Evolutionary conservation across 208 protist species (phyloP), one percentile per base, ranked within the genome.

Genomic region (Crithidia bombi): DNA sequence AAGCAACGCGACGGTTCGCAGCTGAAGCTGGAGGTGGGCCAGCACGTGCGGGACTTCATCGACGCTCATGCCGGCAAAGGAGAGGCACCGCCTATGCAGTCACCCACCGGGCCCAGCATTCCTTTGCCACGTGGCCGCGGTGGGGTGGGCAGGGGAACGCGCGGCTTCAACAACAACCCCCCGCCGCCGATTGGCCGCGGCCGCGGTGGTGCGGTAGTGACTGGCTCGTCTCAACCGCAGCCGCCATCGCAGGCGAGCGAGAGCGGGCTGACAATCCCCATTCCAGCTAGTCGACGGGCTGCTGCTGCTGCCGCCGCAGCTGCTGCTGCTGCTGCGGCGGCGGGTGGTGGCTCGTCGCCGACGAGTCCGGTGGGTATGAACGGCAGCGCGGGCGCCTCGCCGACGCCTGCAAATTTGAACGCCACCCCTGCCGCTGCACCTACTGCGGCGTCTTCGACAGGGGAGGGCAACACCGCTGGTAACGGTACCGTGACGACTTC

Each of bases 1-100:
- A 89, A 73, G 59, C 81, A 85, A 72, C 72, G 73, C 19, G 81
- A 90, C 77, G 88, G 85, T 32, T 73, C 78, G 19, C 75, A 75
- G 33, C 54, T 93, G 44, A 87, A 85, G 65, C 78, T 75, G 19
- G 85, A 87, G 47, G 71, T 87, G 17, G 88, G 82, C 52, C 68
- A 73, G n/a, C 70, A 73, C 33, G 66, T 88, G 43, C 85, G 79
- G 43, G 75, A 89, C 28, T 62, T 89, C 33, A 78, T 81, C 32
- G 74, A 87, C 39, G 62, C 59, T 14, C 44, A 73, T n/a, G 30
- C 41, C 11, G 23, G 39, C 28, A 71, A 63, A 54, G 55, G 17
- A 7, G 67, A 73, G 43, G 33, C 44, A 6, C 14, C n/a, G 17
- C 44, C 44, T n/a, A 10, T 38, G 41, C 44, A 58, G 56, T 49